Conservation (phyloP, 2,329 filamentous ascomycete species). For the Talaromyces sp. region DNA sequence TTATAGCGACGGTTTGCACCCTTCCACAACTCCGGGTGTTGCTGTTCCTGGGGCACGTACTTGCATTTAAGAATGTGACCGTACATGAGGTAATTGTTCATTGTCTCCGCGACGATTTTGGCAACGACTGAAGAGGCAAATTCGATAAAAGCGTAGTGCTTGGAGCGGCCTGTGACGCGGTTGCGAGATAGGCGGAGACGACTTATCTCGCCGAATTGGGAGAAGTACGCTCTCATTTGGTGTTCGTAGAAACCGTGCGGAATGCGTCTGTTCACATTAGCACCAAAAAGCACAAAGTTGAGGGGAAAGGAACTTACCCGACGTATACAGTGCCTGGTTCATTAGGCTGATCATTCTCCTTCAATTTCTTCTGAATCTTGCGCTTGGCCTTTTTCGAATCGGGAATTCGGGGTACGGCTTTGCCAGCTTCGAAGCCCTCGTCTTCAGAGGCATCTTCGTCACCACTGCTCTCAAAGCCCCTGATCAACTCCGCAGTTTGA, state of each 20-base stretch:
- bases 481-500: conserved; percentile 53
- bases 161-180: conserved; percentile 83
- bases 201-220: conserved; percentile 82
- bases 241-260: conserved; percentile 97
- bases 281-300: conserved; percentile 21
- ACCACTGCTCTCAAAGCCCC: conserved; percentile 55
- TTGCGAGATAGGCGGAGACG: conserved; percentile 83
- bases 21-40: conserved; percentile 82
- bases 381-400: conserved; percentile 48
- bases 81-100: conserved; percentile 97
- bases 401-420: conserved; percentile 43
- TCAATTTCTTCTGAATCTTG: conserved; percentile 51
- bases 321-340: conserved; percentile 80
- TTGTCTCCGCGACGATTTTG: conserved; percentile 87
- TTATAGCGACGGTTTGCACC: conserved; percentile 89
- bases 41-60: conserved; percentile 68
- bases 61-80: conserved; percentile 90
- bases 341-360: conserved; percentile 44
- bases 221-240: conserved; percentile 90
- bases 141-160: conserved; percentile 94
- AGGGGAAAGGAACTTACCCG: conserved; percentile 49
- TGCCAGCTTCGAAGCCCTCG: conserved; percentile 45
- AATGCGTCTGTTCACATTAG: conserved; percentile 56
- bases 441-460: conserved; percentile 49
- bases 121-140: conserved; percentile 76